Evolutionary conservation across 1,139 yeast species (phyloP).

Genomic region (Torulaspora pretoriensis): DNA sequence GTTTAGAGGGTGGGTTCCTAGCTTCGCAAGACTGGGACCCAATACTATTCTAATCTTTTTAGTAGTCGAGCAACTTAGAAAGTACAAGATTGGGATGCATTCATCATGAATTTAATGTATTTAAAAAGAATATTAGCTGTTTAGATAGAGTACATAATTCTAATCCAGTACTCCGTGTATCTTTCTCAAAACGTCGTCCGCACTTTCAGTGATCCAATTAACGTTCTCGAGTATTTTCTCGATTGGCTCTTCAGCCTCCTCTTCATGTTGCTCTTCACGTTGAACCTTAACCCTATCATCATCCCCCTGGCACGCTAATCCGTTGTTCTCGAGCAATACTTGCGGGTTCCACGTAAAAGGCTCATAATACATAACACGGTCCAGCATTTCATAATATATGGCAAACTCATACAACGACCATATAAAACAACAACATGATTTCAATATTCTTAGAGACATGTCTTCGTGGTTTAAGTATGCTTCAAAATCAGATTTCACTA

Average conservation of each 20-base stretch:
- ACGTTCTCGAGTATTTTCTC: conserved; percentile 31
- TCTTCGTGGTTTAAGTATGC: conserved; percentile 4
- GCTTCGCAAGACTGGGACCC: conserved; percentile 82
- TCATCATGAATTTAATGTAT: not conserved
- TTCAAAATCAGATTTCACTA: conserved; percentile 9
- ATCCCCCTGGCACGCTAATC: conserved; percentile 8
- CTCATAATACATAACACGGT: conserved; percentile 8
- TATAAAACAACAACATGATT: conserved; percentile 13
- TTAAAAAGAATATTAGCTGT: no score
- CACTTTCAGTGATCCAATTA: conserved; percentile 34
- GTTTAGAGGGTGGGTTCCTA: conserved; percentile 90
- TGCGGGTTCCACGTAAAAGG: conserved; percentile 14
- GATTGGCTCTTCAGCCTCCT: conserved; percentile 17
- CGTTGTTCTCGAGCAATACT: conserved; percentile 11
- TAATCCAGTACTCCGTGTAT: conserved; percentile 28
- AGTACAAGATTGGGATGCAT: conserved; percentile 51
- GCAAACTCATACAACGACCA: conserved; percentile 15
- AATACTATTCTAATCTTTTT: conserved; percentile 83
- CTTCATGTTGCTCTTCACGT: not conserved
- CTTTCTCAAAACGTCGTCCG: conserved; percentile 35
- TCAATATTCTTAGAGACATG: conserved; percentile 10
- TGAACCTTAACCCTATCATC: conserved; percentile 4
- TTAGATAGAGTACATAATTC: not conserved
- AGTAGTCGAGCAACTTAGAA: conserved; percentile 72
- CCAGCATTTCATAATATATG: conserved; percentile 14